Percentiles rank a stretch among this genome's conserved stretches.
These are phyloP conservation scores for Phytophthora podocarpi DNA, from an alignment of 352 stramenopile genomes.

Conservation along the genomic window DNA sequence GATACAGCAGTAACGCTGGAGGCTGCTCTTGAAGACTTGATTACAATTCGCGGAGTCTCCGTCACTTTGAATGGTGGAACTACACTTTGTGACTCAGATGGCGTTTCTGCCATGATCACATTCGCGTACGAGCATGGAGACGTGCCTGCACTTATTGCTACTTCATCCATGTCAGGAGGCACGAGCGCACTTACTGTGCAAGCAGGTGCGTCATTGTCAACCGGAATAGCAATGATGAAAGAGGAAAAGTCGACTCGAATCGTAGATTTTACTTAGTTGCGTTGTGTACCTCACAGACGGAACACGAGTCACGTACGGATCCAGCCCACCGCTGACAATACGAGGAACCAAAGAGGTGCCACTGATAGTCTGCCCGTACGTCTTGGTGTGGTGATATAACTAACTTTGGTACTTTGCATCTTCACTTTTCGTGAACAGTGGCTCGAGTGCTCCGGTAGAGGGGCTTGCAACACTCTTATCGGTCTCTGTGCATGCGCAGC, in stretches of 20 bases:
- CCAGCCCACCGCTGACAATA: constrained; percentile 30
- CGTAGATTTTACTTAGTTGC: background rate
- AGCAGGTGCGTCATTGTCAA: constrained; percentile 23
- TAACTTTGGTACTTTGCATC: background rate
- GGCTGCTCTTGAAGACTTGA: constrained; percentile 51
- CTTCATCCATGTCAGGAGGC: constrained; percentile 36
- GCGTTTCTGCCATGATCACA: constrained; percentile 65
- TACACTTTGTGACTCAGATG: constrained; percentile 52
- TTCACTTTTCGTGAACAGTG: constrained; percentile 40
- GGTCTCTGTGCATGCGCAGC: constrained; percentile 55
- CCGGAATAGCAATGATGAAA: too few species aligned
- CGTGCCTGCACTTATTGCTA: constrained; percentile 52
- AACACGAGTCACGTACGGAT: constrained; percentile 38
- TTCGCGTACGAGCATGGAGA: constrained; percentile 75
- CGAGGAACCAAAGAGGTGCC: constrained; percentile 69
- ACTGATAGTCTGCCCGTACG: background rate
- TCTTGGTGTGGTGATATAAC: too few species aligned
- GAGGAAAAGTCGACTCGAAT: background rate
- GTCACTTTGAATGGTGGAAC: constrained; percentile 55
- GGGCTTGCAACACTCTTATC: constrained; percentile 51
- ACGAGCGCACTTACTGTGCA: constrained; percentile 45
- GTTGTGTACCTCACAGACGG: constrained; percentile 33
- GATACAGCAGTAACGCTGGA: constrained; percentile 56
- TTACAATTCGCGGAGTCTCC: constrained; percentile 53
- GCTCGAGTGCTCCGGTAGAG: constrained; percentile 64